Evolutionary conservation across 2,329 filamentous ascomycete species (phyloP), one percentile per base, ranked within the genome.

Genomic region (Lecanoromycetidae sp.): DNA sequence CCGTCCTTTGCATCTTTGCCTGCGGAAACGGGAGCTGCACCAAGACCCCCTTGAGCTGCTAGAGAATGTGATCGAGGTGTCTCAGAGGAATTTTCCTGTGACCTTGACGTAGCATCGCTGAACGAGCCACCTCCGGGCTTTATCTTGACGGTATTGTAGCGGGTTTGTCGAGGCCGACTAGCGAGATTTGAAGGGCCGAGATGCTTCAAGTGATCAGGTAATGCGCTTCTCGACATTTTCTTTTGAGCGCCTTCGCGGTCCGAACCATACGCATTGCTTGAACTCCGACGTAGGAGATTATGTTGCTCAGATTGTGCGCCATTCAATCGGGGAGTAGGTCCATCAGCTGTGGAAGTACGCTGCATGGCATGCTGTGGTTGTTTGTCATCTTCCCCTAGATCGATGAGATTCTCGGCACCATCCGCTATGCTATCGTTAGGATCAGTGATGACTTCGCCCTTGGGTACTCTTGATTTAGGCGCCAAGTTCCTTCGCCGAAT

Each of bases 401-500:
- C 64, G 33, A 69, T 62, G 12, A 71, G 57, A 39, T 63, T 57
- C 12, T 62, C 60, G 36, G 65, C 59, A 4, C 56, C 49, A 9
- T 55, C 48, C n/a, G 61, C 53, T 1, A 62, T 51, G 33, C 60
- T 53, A 10, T 62, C 52, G 30, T 62, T 59, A 1, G 67, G 64
- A 25, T 74, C 71, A 48, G 69, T 66, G 15, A 78, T 61, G 32
- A 78, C 66, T 44, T 70, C 69, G 36, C 68, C 70, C 54, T 75
- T 77, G 17, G 71, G 74, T n/a, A 79, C 74, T 47, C 83, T 77
- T 36, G 79, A 79, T 59, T 86, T 83, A 1, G 90, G 90, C 1
- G 88, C 87, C 1, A 87, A 87, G 17, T 82, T 78, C 58, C 93
- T 76, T 44, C 91, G 84, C 49, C 91, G 80, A 56, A 98, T 95